These are phyloP conservation scores for Coemansia sp. DNA, from an alignment of 192 early-diverging fungal species.

Conservation along the genomic window DNA sequence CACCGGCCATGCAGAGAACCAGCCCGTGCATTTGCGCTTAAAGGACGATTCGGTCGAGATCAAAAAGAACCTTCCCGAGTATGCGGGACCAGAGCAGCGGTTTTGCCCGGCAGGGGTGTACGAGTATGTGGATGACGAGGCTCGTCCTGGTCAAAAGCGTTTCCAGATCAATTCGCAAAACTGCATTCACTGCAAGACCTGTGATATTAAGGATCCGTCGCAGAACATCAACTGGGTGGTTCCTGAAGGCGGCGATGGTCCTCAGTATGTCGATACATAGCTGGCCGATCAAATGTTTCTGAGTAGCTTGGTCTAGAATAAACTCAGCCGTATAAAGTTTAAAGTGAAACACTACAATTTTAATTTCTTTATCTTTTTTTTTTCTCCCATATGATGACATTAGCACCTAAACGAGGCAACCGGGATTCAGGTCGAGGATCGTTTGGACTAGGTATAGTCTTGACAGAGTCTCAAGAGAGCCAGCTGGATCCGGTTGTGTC, in stretches of 20 bases:
- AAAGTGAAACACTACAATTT: background rate
- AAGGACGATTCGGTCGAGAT: slow-evolving; percentile 74
- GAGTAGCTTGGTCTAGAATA: background rate
- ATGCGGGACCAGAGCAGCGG: slow-evolving; percentile 88
- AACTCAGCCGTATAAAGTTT: no score
- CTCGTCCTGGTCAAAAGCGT: slow-evolving; percentile 80
- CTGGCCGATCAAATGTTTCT: background rate
- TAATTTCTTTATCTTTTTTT: background rate
- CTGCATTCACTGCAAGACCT: slow-evolving; percentile 99
- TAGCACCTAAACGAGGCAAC: background rate
- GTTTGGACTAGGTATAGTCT: slow-evolving; percentile 38
- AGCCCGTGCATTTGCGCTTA: slow-evolving; percentile 89
- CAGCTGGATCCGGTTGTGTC: slow-evolving; percentile 16
- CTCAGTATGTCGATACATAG: slow-evolving; percentile 70
- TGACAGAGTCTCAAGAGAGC: slow-evolving; percentile 8
- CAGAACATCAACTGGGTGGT: slow-evolving; percentile 99
- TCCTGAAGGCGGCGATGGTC: slow-evolving; percentile 85
- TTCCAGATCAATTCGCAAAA: slow-evolving; percentile 97
- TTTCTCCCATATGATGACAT: background rate
- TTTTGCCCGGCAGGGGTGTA: slow-evolving; percentile 99
- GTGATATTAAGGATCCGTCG: slow-evolving; percentile 98
- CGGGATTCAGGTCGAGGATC: slow-evolving; percentile 14
- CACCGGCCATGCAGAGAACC: slow-evolving; percentile 91
- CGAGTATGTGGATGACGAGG: slow-evolving; percentile 94
- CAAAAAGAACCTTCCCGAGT: slow-evolving; percentile 78